phyloP scores from a whole-genome alignment of 805 yeast species.

The Yarrowia yakushimensis region DNA sequence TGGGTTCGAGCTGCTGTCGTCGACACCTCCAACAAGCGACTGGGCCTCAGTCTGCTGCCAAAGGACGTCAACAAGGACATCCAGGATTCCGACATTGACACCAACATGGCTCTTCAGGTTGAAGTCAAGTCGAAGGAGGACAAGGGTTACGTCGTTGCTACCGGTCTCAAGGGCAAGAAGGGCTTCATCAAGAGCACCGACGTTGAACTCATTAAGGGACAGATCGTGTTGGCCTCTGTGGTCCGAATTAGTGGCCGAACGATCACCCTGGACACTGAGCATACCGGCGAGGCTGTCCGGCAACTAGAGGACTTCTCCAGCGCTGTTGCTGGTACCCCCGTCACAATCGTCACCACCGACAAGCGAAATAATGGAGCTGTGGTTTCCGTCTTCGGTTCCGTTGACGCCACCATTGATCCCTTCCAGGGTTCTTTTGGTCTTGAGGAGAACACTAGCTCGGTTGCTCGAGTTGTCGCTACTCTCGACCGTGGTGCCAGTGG shows the following conservation, averaged over 20 bases:
- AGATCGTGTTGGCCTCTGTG: conserved; percentile 63
- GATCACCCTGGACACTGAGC: conserved; percentile 53
- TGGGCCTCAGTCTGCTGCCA: conserved; percentile 74
- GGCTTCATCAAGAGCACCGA: conserved; percentile 65
- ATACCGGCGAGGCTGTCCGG: conserved; percentile 44
- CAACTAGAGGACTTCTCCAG: conserved; percentile 67
- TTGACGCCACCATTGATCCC: conserved; percentile 65
- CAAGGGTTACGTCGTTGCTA: conserved; percentile 76
- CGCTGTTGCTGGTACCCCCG: conserved; percentile 77
- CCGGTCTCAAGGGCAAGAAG: conserved; percentile 55
- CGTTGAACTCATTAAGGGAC: conserved; percentile 63
- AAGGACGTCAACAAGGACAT: conserved; percentile 53
- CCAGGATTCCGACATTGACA: conserved; percentile 49
- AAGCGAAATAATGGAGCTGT: conserved; percentile 59
- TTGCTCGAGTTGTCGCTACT: conserved; percentile 67
- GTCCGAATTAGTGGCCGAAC: conserved; percentile 52
- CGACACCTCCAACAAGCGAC: conserved; percentile 56
- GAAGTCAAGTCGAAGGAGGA: conserved; percentile 81
- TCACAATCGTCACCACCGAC: conserved; percentile 67
- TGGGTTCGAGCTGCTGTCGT: conserved; percentile 83
- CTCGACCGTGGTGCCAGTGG: conserved; percentile 47
- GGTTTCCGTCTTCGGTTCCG: conserved; percentile 71
- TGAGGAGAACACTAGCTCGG: conserved; percentile 63
- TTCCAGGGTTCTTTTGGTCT: conserved; percentile 62
- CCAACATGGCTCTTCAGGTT: conserved; percentile 69